Evolutionary conservation across 306 rosid genomes (phyloP), one percentile per base, ranked within the genome.

Genomic region (Acacia crassicarpa): DNA sequence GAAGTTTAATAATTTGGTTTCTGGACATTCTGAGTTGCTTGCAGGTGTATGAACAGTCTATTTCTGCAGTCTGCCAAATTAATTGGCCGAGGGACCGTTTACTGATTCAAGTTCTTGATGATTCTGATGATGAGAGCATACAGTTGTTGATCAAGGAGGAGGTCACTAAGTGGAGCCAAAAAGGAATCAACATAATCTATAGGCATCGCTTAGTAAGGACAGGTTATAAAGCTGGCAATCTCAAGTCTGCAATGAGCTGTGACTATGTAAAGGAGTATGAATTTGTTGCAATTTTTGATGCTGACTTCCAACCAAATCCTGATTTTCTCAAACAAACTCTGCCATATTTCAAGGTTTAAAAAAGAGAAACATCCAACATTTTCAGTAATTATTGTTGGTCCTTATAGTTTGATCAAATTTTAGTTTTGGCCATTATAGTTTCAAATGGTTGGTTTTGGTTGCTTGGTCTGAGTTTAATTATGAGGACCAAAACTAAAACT

Each of bases 201-300:
- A 78, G 92, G 78, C 98, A 95, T 88, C 97, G 98, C n/a, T 77
- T 87, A 56, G 20, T 87, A 81, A 88, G 98, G 89, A 95, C 97
- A 8, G 97, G 98, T 82, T 95, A 95, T 81, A 93, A 95, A 90
- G 98, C 98, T 17, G 98, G 98, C 86, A 95, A 95, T 87, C 97
- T 93, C 81, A 93, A 95, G 69, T 95, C 98, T 68, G 98, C 98
- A 44, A 95, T 95, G 98, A 80, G 88, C 81, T 95, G 97, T 82
- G 97, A 93, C 85, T 95, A 93, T 74, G 96, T 93, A 23, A 89
- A 88, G 86, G 92, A 77, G 82, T 93, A 88, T n/a, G 98, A 95
- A 72, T 95, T 95, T 76, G 98, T 95, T 30, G 95, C 97, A 67
- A 95, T 95, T 76, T 95, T 95, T 70, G 98, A 95, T 70, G 97